These are phyloP conservation scores for Lactifluus subvellereus DNA, from an alignment of 768 basidiomycete genomes.

Conservation along the genomic window DNA sequence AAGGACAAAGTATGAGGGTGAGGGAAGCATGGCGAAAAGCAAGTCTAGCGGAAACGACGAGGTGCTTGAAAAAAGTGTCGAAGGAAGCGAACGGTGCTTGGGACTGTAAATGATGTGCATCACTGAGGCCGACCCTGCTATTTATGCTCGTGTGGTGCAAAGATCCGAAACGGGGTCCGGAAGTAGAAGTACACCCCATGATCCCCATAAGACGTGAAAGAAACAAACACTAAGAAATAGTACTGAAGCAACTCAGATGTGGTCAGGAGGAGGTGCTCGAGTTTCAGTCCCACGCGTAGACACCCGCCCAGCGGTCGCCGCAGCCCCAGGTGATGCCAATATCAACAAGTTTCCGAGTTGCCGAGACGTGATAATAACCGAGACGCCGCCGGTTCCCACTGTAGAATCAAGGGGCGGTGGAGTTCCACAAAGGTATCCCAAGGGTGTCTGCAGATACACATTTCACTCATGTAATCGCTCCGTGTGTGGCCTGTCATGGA, in stretches of 20 bases:
- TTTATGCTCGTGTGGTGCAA: slow-evolving; percentile 10
- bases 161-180: not conserved
- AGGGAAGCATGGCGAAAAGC: slow-evolving; percentile 8
- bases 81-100: not conserved
- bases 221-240: not conserved
- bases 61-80: not conserved
- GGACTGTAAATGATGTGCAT: not conserved
- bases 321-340: not conserved
- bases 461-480: not conserved
- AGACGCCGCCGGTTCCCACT: not conserved
- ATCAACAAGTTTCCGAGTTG: not conserved
- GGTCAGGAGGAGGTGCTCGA: not conserved
- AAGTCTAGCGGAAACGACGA: not conserved
- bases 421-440: not conserved
- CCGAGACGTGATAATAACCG: not conserved
- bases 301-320: not conserved
- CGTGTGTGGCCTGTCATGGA: slow-evolving; percentile 3
- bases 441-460: not conserved
- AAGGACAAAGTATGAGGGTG: slow-evolving; percentile 37
- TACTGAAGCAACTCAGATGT: not conserved
- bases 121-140: not conserved
- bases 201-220: slow-evolving; percentile 7
- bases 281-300: slow-evolving; percentile 10
- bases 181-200: not conserved
- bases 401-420: not conserved